phyloP scores from a whole-genome alignment of 2,329 filamentous ascomycete genomes.

The Delphinella strobiligena region DNA sequence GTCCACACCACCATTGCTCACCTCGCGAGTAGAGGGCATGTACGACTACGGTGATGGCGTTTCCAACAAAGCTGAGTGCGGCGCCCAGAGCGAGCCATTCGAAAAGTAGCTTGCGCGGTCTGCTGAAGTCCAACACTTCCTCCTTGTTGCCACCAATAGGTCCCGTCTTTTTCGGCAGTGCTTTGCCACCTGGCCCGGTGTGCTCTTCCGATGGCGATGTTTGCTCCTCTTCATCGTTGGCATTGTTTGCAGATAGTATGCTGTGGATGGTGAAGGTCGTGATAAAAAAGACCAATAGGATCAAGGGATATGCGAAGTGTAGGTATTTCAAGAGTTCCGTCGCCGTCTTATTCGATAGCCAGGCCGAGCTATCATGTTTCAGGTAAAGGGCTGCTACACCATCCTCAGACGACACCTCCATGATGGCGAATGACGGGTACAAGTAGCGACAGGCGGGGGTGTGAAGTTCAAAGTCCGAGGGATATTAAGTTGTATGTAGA shows the following conservation, averaged over 20 bases:
- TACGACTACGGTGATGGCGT: conserved; percentile 58
- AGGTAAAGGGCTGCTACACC: conserved; percentile 3
- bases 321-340: conserved; percentile 33
- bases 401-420: neutral
- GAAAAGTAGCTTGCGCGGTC: conserved; percentile 59
- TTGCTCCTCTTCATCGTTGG: too few relatives aligned
- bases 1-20: conserved; percentile 70
- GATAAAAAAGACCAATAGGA: conserved; percentile 53
- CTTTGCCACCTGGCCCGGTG: conserved; percentile 79
- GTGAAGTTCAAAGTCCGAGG: neutral
- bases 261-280: conserved; percentile 49
- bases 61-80: conserved; percentile 63
- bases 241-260: conserved; percentile 39
- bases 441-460: neutral
- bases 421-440: conserved; percentile 4
- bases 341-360: conserved; percentile 28
- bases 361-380: conserved; percentile 11
- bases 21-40: conserved; percentile 58
- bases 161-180: conserved; percentile 55
- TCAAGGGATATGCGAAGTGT: conserved; percentile 50
- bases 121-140: conserved; percentile 46
- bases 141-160: conserved; percentile 30
- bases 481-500: too few relatives aligned
- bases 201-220: conserved; percentile 32
- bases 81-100: conserved; percentile 61